Evolutionary conservation across 139 green algal genomes (phyloP).

Genomic region (Eudorina sp.): DNA sequence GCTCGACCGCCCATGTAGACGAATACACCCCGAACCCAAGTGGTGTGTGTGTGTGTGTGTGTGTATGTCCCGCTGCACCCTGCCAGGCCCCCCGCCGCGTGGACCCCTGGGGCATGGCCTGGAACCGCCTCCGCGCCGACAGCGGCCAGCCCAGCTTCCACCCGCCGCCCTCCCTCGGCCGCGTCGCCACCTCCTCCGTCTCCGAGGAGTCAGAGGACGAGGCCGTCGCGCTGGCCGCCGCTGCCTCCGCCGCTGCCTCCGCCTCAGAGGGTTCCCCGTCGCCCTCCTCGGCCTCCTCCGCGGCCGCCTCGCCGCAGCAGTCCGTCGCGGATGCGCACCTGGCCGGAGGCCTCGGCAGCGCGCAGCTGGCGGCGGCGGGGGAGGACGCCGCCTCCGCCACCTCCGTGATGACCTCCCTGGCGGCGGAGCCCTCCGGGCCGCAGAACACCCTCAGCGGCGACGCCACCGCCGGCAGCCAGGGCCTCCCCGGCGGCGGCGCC

Average conservation of each 20-base stretch:
- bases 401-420: neutral
- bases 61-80: too few species aligned
- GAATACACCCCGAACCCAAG: too few species aligned
- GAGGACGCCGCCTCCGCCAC: neutral
- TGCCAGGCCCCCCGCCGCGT: slow-evolving; percentile 17
- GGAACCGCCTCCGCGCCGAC: slow-evolving; percentile 42
- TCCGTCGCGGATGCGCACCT: neutral
- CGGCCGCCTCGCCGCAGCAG: neutral
- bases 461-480: neutral
- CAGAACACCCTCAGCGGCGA: neutral
- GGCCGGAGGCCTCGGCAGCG: too few species aligned
- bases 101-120: slow-evolving; percentile 46
- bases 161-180: slow-evolving; percentile 25
- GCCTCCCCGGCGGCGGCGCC: neutral
- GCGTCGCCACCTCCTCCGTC: neutral
- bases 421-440: neutral
- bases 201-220: neutral
- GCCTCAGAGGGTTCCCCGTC: neutral
- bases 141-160: slow-evolving; percentile 42
- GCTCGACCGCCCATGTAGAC: too few species aligned
- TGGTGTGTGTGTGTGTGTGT: too few species aligned
- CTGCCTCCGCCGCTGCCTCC: neutral
- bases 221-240: too few species aligned
- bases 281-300: too few species aligned
- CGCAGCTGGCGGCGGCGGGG: neutral